phyloP scores from a whole-genome alignment of 352 stramenopile genomes.

The Phytophthora vignae region DNA sequence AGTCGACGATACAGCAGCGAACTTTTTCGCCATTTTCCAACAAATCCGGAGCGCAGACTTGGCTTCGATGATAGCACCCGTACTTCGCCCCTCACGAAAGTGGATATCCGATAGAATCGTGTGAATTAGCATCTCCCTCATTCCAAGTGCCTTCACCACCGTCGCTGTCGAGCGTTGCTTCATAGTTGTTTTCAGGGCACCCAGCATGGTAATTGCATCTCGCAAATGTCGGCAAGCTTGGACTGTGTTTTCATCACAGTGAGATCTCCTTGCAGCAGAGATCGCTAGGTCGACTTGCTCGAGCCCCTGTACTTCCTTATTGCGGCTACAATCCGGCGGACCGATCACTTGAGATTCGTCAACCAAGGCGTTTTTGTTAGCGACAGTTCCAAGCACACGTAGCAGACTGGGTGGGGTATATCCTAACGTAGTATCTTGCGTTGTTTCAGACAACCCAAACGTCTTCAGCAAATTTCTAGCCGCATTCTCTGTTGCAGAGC shows the following conservation, averaged over 20 bases:
- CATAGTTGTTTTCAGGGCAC: conserved; percentile 18
- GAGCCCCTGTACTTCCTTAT: conserved; percentile 14
- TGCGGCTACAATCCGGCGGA: background rate
- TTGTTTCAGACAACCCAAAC: conserved; percentile 19
- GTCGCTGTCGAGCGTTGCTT: conserved; percentile 12
- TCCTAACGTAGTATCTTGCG: background rate
- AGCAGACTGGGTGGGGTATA: conserved; percentile 36
- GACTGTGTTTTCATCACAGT: conserved; percentile 12
- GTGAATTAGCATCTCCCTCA: conserved; percentile 64
- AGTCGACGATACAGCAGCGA: conserved; percentile 18
- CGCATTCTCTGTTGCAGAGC: conserved; percentile 46
- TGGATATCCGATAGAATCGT: conserved; percentile 62
- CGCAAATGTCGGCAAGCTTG: conserved; percentile 42
- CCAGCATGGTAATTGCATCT: conserved; percentile 22
- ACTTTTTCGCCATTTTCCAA: conserved; percentile 71
- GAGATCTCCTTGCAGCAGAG: conserved; percentile 21
- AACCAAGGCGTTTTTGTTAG: conserved; percentile 3
- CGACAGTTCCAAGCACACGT: conserved; percentile 27
- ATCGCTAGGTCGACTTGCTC: conserved; percentile 51
- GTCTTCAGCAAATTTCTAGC: conserved; percentile 47
- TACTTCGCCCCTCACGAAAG: conserved; percentile 54
- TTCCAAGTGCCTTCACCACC: conserved; percentile 46
- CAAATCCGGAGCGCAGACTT: conserved; percentile 73
- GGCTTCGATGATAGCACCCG: conserved; percentile 56
- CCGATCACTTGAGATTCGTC: background rate